Conservation (phyloP, 2,329 filamentous ascomycete species). For the Piedraia hortae region DNA sequence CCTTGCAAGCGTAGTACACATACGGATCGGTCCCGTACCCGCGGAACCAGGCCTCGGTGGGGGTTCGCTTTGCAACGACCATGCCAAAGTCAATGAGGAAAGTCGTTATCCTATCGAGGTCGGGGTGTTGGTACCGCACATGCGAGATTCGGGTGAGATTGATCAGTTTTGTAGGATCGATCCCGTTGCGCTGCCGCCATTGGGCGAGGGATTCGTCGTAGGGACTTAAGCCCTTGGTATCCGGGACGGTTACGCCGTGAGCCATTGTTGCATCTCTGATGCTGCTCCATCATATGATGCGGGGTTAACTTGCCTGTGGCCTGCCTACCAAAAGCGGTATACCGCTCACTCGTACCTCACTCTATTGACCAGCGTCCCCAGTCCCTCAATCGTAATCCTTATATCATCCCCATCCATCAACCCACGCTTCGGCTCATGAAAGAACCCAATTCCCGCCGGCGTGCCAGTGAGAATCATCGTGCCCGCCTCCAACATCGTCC, state of each 20-base stretch:
- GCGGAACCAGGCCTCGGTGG: constrained; percentile 15
- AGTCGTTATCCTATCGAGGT: constrained; percentile 20
- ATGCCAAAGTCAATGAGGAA: constrained; percentile 21
- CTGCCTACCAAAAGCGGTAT: no score
- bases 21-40: constrained; percentile 20
- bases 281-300: no score
- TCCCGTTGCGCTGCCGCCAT: constrained; percentile 15
- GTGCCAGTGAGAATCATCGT: constrained; percentile 25
- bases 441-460: constrained; percentile 14
- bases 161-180: constrained; percentile 20
- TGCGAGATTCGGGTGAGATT: constrained; percentile 21
- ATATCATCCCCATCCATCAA: constrained; percentile 13
- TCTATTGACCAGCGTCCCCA: constrained; percentile 11
- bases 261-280: no score
- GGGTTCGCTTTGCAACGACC: constrained; percentile 14
- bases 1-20: constrained; percentile 17
- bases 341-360: constrained; percentile 13
- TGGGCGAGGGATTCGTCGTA: constrained; percentile 12
- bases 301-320: no score
- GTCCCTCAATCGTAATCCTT: constrained; percentile 11
- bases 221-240: constrained; percentile 14
- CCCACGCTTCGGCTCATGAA: constrained; percentile 10
- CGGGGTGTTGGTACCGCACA: constrained; percentile 27
- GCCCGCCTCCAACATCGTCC: constrained; percentile 19
- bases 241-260: constrained; percentile 16